A percentile compares a stretch with the other conserved stretches of the same genome.
Evolutionary conservation across 2,329 filamentous ascomycete species (phyloP).

Genomic region (Fusarium sp.): DNA sequence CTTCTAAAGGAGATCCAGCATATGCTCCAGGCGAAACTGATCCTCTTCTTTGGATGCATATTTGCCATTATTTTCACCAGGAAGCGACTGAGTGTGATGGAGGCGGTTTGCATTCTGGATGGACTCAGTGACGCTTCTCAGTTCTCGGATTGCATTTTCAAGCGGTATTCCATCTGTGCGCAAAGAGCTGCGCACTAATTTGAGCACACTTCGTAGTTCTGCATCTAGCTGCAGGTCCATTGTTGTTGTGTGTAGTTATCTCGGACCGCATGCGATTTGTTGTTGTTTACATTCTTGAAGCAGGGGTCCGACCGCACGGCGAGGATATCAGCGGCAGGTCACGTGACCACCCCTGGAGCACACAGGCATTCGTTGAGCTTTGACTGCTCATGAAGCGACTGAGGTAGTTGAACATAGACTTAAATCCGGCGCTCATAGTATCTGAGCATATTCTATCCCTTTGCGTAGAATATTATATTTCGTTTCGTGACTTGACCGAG

Average conservation of each 20-base stretch:
- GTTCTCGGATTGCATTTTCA: background rate
- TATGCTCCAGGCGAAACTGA: background rate
- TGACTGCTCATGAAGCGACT: background rate
- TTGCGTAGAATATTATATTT: background rate
- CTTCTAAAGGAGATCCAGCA: background rate
- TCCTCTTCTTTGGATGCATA: accelerated
- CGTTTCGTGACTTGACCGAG: background rate
- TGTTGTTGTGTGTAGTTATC: no score
- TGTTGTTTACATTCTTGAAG: background rate
- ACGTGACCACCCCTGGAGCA: background rate
- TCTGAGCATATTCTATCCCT: accelerated
- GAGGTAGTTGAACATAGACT: accelerated
- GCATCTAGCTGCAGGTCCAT: background rate
- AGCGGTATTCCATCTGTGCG: background rate
- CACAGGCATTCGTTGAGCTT: background rate
- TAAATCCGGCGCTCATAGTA: accelerated
- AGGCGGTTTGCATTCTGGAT: background rate
- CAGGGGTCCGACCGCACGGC: accelerated
- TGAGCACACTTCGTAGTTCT: background rate
- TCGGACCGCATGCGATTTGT: no score
- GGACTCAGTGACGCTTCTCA: background rate
- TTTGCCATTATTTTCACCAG: accelerated
- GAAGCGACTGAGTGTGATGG: background rate
- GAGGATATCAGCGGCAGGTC: accelerated
- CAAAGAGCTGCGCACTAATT: background rate